Base-by-base conservation (phyloP, 805 yeast species). In the Ogataea populi-albae region DNA sequence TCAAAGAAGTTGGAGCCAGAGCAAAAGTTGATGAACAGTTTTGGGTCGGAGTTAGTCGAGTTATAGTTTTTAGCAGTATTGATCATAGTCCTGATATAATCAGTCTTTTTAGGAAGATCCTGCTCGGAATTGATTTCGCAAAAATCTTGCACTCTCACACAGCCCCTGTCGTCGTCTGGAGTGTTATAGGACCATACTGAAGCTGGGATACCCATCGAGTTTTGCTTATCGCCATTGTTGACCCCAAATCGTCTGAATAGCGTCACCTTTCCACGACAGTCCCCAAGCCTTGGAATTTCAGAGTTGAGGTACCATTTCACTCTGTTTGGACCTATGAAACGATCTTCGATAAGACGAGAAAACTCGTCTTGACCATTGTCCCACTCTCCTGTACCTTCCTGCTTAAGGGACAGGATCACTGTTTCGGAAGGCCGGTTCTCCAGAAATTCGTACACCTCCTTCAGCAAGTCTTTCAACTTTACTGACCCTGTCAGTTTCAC, bases 211-310 rank as follows among this genome's bases (percentile, higher is more conserved):
- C 93, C 93, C 48, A 71, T 75, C 22, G 68, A 54, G 24, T 42
- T 40, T 31, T 50, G 47, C 12, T 38, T 33, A 17, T 68, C 64
- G 22, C 69, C 67, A 46, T 77, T 64, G 17, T 65, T 61, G 23
- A 77, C 77, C n/a, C 83, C 84, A 50, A 82, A 84, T 53, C 93
- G 70, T 53, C 93, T 68, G 57, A 84, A 78, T 28, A 84, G 58
- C 10, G 81, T 54, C 14, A 67, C 74, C 55, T 80, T 83, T 14
- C 91, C 89, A 46, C 89, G 71, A 20, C 70, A 71, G 34, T 79
- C 82, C 3, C 77, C 71, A 29, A 84, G 45, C 15, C 57, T 66
- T 24, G 93, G 89, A 40, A 83, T 62, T 20, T 64, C 61, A 15
- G 71, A 62, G 11, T 68, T 65, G 46, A 83, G 65, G 58, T 70